Conservation (phyloP, 208 protist species). For the Endotrypanum monterogeii region DNA sequence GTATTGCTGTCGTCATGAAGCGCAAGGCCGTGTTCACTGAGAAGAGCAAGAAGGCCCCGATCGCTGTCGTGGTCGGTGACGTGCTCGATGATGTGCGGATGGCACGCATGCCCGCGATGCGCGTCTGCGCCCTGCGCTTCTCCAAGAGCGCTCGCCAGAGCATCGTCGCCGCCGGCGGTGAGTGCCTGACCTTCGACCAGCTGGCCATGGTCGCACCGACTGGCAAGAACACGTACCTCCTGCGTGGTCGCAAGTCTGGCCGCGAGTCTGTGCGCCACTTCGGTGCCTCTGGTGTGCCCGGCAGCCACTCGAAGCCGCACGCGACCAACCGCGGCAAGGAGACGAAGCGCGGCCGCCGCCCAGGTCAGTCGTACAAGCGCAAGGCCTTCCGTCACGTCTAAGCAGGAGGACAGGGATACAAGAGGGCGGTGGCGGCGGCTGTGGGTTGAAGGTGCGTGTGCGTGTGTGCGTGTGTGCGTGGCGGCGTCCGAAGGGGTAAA, state of each 20-base stretch:
- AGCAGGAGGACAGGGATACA: background rate
- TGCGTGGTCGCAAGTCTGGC: constrained; percentile 95
- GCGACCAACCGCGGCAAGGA: constrained; percentile 88
- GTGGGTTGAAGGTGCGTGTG: background rate
- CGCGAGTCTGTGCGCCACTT: constrained; percentile 99
- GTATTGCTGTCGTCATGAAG: constrained; percentile 95
- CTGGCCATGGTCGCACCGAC: constrained; percentile 94
- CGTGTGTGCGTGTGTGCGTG: background rate
- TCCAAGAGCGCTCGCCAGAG: constrained; percentile 97
- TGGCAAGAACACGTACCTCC: constrained; percentile 97
- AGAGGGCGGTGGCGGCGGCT: constrained; percentile 25
- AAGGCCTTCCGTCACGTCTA: constrained; percentile 65
- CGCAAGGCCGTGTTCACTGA: constrained; percentile 80
- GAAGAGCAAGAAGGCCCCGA: constrained; percentile 89
- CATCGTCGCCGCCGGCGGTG: constrained; percentile 98
- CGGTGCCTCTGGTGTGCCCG: constrained; percentile 96
- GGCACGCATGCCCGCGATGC: constrained; percentile 94
- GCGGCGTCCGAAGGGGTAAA: background rate
- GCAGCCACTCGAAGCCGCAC: constrained; percentile 91
- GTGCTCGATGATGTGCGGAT: constrained; percentile 99
- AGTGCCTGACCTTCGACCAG: constrained; percentile 99
- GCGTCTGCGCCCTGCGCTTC: constrained; percentile 98
- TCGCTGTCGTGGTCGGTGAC: constrained; percentile 98
- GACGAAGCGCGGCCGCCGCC: constrained; percentile 93
- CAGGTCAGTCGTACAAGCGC: constrained; percentile 83